Conservation (phyloP, 345 rosid species). For the Corymbia maculata region DNA sequence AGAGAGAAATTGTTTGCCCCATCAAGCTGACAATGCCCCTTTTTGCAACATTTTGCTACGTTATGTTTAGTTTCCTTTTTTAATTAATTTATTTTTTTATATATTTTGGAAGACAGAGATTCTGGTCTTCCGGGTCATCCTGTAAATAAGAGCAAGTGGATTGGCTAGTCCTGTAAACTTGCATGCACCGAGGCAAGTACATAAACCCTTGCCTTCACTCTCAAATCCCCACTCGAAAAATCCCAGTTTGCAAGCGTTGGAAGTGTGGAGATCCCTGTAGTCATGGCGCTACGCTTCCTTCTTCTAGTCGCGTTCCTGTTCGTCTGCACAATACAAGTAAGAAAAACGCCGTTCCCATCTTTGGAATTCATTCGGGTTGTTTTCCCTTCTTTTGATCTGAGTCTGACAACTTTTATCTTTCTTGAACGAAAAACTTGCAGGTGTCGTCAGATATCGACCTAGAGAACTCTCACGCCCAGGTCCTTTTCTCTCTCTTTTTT, state of each 20-base stretch:
- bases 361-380: not conserved
- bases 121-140: not conserved
- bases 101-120: not conserved
- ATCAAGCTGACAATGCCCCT: not conserved
- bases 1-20: not conserved
- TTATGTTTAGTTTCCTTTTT: not conserved
- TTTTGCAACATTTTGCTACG: not conserved
- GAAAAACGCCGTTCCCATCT: not conserved
- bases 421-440: constrained; percentile 8
- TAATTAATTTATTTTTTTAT: not conserved
- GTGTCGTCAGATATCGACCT: constrained; percentile 22
- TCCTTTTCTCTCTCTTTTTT: not conserved
- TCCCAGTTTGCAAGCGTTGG: not conserved
- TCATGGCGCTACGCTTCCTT: not conserved
- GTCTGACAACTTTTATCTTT: not conserved
- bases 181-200: not conserved
- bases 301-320: constrained; percentile 12
- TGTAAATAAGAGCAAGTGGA: not conserved
- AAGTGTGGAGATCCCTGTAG: not conserved
- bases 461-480: not conserved
- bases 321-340: constrained; percentile 16
- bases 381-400: not conserved
- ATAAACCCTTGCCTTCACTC: not conserved
- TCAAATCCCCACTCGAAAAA: not conserved
- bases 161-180: not conserved